These are phyloP conservation scores for Aspergillus sp. DNA, from an alignment of 2,329 filamentous ascomycete genomes.

Conservation along the genomic window DNA sequence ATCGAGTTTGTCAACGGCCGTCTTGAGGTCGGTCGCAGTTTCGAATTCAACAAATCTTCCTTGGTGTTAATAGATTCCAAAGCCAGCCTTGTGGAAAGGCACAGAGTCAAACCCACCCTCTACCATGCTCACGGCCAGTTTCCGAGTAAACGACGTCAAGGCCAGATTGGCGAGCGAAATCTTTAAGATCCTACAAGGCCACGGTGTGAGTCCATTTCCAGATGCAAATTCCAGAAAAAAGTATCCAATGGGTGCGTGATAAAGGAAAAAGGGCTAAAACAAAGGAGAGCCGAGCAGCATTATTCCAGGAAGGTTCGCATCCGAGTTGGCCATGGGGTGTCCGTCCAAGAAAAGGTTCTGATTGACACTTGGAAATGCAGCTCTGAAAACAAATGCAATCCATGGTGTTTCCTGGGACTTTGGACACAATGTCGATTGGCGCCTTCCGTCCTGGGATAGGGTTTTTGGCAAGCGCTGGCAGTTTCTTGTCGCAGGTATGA, in stretches of 20 bases:
- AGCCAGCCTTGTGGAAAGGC: no score
- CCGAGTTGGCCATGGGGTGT: conserved; percentile 11
- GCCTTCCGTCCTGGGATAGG: no score
- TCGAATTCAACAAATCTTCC: conserved; percentile 95
- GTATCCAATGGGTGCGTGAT: background rate
- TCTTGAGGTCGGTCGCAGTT: conserved; percentile 80
- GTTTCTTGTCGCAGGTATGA: no score
- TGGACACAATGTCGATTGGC: no score
- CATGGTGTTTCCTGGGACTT: background rate
- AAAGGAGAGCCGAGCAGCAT: background rate
- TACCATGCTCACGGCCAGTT: conserved; percentile 85
- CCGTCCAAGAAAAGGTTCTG: conserved; percentile 2
- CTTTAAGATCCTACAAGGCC: conserved; percentile 95
- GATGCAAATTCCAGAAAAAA: conserved; percentile 26
- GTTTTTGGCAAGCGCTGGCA: no score
- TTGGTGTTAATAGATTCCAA: conserved; percentile 17
- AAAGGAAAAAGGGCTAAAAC: conserved; percentile 1
- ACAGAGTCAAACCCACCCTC: conserved; percentile 62
- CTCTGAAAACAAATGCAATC: background rate
- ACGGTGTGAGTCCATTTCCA: conserved; percentile 71
- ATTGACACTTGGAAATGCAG: background rate
- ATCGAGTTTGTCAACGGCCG: conserved; percentile 92
- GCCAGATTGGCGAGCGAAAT: conserved; percentile 95
- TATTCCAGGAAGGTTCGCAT: conserved; percentile 6
- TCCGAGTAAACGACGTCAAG: conserved; percentile 98